phyloP scores from a whole-genome alignment of 768 basidiomycete species.

The Crepidotus variabilis region DNA sequence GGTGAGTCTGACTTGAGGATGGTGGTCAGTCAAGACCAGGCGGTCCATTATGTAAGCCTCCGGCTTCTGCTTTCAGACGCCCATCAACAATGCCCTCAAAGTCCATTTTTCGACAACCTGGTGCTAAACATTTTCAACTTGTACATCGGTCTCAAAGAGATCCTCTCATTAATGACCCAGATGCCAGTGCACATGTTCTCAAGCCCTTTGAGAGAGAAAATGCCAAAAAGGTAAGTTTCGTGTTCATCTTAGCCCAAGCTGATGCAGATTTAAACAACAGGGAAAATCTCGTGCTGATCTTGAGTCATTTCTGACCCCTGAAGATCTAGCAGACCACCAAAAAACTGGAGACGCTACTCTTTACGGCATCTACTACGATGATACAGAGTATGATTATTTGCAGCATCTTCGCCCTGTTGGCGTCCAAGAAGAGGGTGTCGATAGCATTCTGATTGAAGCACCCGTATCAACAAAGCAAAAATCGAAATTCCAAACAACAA shows the following conservation, averaged over 20 bases:
- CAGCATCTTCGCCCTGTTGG: constrained; percentile 86
- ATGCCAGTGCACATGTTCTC: constrained; percentile 85
- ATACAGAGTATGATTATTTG: constrained; percentile 98
- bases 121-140: constrained; percentile 91
- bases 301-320: constrained; percentile 50
- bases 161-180: constrained; percentile 91
- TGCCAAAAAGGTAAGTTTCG: constrained; percentile 49
- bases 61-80: constrained; percentile 21
- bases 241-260: constrained; percentile 6
- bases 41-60: constrained; percentile 31
- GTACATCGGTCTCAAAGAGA: constrained; percentile 96
- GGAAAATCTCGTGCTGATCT: constrained; percentile 83
- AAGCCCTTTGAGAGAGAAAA: constrained; percentile 78
- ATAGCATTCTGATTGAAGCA: constrained; percentile 80
- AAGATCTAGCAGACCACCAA: constrained; percentile 41
- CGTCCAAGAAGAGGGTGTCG: constrained; percentile 73
- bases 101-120: constrained; percentile 88
- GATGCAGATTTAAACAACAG: constrained; percentile 30
- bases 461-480: constrained; percentile 39
- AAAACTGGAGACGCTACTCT: constrained; percentile 84
- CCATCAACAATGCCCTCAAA: constrained; percentile 59
- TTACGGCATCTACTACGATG: constrained; percentile 93
- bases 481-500: constrained; percentile 23
- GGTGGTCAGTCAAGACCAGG: constrained; percentile 29
- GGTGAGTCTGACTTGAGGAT: constrained; percentile 20